phyloP scores from a whole-genome alignment of 768 basidiomycete genomes.

The Xerocomellus amylosporus region DNA sequence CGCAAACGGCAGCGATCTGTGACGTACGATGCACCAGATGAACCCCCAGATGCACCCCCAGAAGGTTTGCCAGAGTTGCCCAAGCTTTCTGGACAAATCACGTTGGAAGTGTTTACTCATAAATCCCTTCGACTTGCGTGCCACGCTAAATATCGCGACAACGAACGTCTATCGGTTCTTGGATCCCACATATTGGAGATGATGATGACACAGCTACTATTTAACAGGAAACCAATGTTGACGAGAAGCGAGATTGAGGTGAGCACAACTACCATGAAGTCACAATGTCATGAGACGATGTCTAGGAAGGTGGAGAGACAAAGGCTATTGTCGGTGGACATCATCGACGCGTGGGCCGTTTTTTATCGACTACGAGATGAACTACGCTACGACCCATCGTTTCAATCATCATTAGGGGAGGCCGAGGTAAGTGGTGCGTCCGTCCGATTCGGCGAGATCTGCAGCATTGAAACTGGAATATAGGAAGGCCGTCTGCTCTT shows the following conservation, averaged over 20 bases:
- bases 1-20: conserved; percentile 40
- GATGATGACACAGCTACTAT: conserved; percentile 46
- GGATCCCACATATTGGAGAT: conserved; percentile 48
- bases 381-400: conserved; percentile 32
- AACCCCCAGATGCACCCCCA: conserved; percentile 22
- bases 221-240: conserved; percentile 50
- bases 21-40: conserved; percentile 29
- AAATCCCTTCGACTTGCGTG: conserved; percentile 51
- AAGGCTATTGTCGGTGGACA: conserved; percentile 31
- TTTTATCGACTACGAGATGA: conserved; percentile 37
- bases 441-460: conserved; percentile 9
- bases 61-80: conserved; percentile 45
- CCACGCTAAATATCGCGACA: conserved; percentile 48
- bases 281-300: conserved; percentile 22
- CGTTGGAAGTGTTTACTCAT: conserved; percentile 71
- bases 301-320: conserved; percentile 26
- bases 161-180: conserved; percentile 53
- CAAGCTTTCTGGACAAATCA: conserved; percentile 48
- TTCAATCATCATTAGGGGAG: conserved; percentile 25
- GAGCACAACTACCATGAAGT: conserved; percentile 27
- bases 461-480: conserved; percentile 16
- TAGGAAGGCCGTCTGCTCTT: conserved; percentile 61
- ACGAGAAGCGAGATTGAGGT: conserved; percentile 51
- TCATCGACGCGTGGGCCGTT: conserved; percentile 37
- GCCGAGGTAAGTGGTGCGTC: conserved; percentile 38